Base-by-base conservation (phyloP, 2,329 filamentous ascomycete genomes). In the Aureobasidium vineae region DNA sequence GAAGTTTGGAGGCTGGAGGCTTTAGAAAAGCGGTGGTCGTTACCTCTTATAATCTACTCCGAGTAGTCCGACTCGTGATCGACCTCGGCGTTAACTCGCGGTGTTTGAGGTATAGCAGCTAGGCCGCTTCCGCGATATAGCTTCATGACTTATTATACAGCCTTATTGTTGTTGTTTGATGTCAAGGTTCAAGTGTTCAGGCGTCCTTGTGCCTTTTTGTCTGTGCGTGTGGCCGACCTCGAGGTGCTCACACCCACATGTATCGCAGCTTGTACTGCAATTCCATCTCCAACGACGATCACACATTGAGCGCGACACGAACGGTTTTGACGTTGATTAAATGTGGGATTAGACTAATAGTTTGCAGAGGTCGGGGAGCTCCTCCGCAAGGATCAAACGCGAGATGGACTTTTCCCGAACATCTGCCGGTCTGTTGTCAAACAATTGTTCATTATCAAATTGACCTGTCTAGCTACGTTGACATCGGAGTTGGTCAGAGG, bases 21-120 rank as follows among this genome's bases (percentile, higher is more conserved):
- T 28, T 53, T 31, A 5, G 2, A 31, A n/a, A 52, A 36, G 33
- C 33, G 33, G 26, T 26, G 26, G 16, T 52, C 3, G 8, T n/a
- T 31, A 11, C 28, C 19, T 56, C 26, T 41, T 56, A 56, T 56
- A 56, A 19, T 23, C 36, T 41, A 16, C 15, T 41, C 16, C 15
- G 43, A 38, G 11, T 28, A 16, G 21, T 41, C 16, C 15, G 43
- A 38, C n/a, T 28, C 31, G n/a, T 26, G 43, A 26, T n/a, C 6
- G n/a, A 2, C 26, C 11, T 61, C 57, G 43, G 57, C 28, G 31
- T n/a, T 23, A 38, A 61, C 1, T 21, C 31, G 26, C 60, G 28
- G 45, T 65, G 66, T 73, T 73, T 45, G 68, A 71, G 36, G 80
- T 85, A 0, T 74, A 75, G 0, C 75, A 77, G 1, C 56, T n/a